phyloP scores from a whole-genome alignment of 371 early-diverging fungal species.

The Mortierella sp. region DNA sequence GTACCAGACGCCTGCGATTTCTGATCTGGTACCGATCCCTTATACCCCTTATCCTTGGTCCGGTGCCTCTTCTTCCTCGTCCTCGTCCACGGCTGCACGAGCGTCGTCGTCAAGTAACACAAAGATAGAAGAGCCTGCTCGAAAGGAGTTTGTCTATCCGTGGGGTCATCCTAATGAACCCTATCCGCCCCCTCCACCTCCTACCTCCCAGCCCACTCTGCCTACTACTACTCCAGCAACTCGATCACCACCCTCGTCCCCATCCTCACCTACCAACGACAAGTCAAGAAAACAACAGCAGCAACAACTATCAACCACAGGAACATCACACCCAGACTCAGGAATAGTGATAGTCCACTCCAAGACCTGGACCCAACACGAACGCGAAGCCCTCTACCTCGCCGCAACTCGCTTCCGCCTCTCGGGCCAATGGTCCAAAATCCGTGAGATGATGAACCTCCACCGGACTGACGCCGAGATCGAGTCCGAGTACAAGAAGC shows the following conservation, averaged over 20 bases:
- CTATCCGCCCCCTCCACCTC: background rate
- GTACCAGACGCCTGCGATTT: conserved; percentile 19
- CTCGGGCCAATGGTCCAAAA: conserved; percentile 41
- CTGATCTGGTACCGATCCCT: background rate
- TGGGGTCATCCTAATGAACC: conserved; percentile 14
- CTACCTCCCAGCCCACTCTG: background rate
- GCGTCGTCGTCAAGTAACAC: background rate
- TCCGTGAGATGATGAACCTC: conserved; percentile 38
- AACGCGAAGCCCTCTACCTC: conserved; percentile 34
- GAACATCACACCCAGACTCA: background rate
- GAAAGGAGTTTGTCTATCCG: conserved; percentile 19
- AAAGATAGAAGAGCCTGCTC: background rate
- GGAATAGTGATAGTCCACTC: conserved; percentile 16
- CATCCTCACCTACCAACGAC: background rate
- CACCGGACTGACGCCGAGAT: conserved; percentile 42
- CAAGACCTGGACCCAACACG: conserved; percentile 32
- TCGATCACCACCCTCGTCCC: background rate
- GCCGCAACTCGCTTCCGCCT: conserved; percentile 35
- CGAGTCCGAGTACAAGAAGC: conserved; percentile 26
- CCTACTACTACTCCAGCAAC: background rate
- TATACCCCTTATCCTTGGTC: background rate
- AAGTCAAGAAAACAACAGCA: background rate
- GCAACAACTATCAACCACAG: background rate
- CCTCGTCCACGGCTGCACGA: background rate
- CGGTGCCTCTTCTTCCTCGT: background rate